Evolutionary conservation across 2,329 filamentous ascomycete species (phyloP), one percentile per base, ranked within the genome.

Genomic region (Ophiostoma sp.): DNA sequence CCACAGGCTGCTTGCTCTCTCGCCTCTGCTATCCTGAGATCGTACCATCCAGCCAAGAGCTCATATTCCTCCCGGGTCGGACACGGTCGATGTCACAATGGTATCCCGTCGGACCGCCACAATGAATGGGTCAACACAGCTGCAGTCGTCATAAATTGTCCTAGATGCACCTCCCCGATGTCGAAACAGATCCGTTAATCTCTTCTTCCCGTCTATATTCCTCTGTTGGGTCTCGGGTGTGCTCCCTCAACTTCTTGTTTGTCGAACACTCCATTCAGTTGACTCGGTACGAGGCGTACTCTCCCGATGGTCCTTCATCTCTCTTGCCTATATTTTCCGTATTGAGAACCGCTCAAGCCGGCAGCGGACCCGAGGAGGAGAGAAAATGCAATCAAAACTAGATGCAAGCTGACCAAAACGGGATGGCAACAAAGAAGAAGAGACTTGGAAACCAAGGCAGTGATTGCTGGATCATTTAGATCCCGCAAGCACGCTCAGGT

Each of bases 71-170:
- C 38, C 40, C 40, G 40, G n/a, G 16, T 63, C 16, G 38, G 40
- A 60, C 16, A 63, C 5, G 16, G 6, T 63, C 40, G 40, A 42
- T 11, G 60, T 40, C 16, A 63, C 38, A 14, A 18, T 16, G 7
- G 40, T 63, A 63, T 63, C 60, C 60, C 60, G 40, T 44, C 60
- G 60, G 60, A 63, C 40, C 40, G 60, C 4, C 60, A 42, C 27
- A 40, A 60, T 40, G 18, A 60, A 36, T 16, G 27, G 38, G 14
- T 38, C 18, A 6, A 60, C 14, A 60, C 52, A 38, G 52, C 18
- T 36, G 7, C 38, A 5, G 7, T 58, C 55, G 55, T 60, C 55
- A 40, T 40, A 38, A 60, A 40, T 3, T 60, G 27, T 16, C 55
- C 55, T 18, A 60, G 27, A 60, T 60, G 55, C 55, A 38, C 55